These are phyloP conservation scores for Trametes punicea DNA, from an alignment of 768 basidiomycete species.

Conservation along the genomic window DNA sequence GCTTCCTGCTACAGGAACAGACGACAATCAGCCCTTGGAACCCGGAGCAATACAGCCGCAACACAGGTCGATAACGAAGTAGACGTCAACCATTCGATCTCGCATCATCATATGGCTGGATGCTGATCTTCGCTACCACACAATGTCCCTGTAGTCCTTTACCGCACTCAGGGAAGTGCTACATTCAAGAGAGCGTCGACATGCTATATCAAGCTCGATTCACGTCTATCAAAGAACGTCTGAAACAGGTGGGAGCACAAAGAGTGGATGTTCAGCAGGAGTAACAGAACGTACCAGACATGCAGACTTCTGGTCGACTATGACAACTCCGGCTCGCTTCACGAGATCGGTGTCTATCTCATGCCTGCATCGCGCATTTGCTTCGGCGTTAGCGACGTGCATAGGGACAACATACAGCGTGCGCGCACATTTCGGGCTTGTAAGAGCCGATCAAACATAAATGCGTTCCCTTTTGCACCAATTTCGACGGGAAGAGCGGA, in stretches of 20 bases:
- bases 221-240: too few relatives aligned
- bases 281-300: constrained; percentile 48
- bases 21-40: too few relatives aligned
- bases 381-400: not conserved
- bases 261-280: not conserved
- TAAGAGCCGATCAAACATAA: constrained; percentile 81
- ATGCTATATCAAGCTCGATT: too few relatives aligned
- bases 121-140: too few relatives aligned
- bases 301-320: constrained; percentile 74
- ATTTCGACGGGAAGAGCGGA: constrained; percentile 68
- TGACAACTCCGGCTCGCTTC: constrained; percentile 48
- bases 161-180: too few relatives aligned
- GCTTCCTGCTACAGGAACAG: constrained; percentile 48
- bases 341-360: constrained; percentile 67
- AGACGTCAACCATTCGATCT: not conserved
- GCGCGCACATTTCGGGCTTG: constrained; percentile 60
- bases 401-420: not conserved
- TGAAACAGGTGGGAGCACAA: too few relatives aligned
- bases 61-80: not conserved
- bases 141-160: too few relatives aligned
- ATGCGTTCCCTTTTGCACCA: constrained; percentile 62
- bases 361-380: constrained; percentile 26
- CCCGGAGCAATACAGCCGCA: too few relatives aligned
- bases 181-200: too few relatives aligned
- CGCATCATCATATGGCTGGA: too few relatives aligned